Conservation (phyloP, 202 grass and related monocot species). For the Setaria italica region DNA sequence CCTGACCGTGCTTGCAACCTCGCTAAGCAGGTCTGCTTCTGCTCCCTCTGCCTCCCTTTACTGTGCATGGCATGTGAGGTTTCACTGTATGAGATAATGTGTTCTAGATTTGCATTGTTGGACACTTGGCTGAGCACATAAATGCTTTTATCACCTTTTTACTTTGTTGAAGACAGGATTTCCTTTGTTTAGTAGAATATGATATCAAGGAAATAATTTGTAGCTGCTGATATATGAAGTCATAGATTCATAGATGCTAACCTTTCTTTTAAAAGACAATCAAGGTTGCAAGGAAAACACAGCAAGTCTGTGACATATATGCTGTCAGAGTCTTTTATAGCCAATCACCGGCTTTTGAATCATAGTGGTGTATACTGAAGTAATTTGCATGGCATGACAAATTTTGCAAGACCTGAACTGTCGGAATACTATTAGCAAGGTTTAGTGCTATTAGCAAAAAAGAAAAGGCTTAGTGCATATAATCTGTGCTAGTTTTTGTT, state of each 20-base stretch:
- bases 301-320: not conserved
- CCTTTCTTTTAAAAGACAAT: not conserved
- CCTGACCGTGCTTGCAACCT: constrained; percentile 82
- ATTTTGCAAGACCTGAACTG: not conserved
- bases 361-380: not conserved
- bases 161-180: not conserved
- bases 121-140: too few species aligned
- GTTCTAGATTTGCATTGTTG: not conserved
- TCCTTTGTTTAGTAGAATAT: not conserved
- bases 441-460: not conserved
- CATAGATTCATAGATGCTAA: not conserved
- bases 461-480: not conserved
- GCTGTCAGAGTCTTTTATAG: too few species aligned
- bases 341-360: not conserved
- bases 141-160: not conserved
- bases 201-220: not conserved
- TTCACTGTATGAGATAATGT: not conserved
- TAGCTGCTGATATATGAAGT: not conserved
- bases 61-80: not conserved
- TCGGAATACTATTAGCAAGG: too few species aligned
- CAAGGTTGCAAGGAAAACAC: not conserved
- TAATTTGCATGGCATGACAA: not conserved
- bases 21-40: constrained; percentile 70
- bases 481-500: not conserved
- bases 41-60: not conserved